Evolutionary conservation across 2,329 filamentous ascomycete species (phyloP).

Genomic region (Cladophialophora carrionii): DNA sequence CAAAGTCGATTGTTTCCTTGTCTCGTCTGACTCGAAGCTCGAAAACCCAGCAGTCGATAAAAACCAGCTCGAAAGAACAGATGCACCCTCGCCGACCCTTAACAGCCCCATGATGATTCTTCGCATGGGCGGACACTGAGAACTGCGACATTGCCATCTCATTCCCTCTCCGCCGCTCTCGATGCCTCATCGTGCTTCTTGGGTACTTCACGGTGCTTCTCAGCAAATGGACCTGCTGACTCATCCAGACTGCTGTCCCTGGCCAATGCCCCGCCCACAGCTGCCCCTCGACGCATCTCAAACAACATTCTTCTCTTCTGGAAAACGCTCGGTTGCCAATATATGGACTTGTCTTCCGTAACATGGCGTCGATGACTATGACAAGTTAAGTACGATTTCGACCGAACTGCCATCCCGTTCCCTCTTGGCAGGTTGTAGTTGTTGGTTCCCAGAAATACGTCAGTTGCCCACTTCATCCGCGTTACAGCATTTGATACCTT

Average conservation of each 20-base stretch:
- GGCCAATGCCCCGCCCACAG: neutral
- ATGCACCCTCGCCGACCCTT: no score
- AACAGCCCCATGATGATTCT: no score
- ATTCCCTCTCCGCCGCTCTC: neutral
- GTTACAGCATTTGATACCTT: neutral
- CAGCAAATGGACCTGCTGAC: neutral
- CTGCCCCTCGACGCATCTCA: neutral
- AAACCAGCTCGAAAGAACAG: no score
- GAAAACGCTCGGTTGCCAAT: conserved; percentile 1
- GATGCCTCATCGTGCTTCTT: no score
- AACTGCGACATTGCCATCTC: no score
- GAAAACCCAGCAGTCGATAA: no score
- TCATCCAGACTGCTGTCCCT: neutral
- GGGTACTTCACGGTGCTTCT: no score
- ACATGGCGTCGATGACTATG: conserved; percentile 27
- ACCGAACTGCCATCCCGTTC: neutral
- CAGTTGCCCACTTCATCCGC: conserved; percentile 6
- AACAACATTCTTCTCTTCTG: neutral
- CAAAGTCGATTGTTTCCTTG: no score
- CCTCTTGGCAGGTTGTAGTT: neutral
- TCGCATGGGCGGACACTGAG: no score
- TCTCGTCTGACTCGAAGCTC: no score
- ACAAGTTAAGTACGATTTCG: conserved; percentile 11
- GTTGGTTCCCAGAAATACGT: conserved; percentile 3
- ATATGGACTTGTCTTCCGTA: conserved; percentile 24